Evolutionary conservation across 2,329 filamentous ascomycete species (phyloP).

Genomic region (Botryotinia convoluta): DNA sequence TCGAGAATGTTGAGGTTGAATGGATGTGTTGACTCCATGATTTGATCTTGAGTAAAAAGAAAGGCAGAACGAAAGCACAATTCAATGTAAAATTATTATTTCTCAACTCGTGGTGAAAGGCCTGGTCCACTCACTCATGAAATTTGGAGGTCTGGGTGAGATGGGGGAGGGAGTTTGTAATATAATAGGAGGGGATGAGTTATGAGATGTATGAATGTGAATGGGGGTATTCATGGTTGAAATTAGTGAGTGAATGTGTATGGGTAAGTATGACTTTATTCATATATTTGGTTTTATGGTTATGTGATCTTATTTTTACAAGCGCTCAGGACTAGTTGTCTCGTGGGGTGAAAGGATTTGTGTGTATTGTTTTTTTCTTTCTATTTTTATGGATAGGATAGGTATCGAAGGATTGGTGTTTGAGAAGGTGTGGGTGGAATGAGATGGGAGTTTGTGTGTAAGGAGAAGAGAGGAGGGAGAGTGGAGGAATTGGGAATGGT

Average conservation of each 20-base stretch:
- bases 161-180: neutral
- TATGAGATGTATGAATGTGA: neutral
- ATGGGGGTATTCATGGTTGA: neutral
- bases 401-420: neutral
- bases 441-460: neutral
- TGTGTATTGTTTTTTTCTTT: neutral
- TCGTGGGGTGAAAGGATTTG: neutral
- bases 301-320: neutral
- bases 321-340: neutral
- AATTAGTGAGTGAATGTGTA: neutral
- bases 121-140: neutral
- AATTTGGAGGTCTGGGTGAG: neutral
- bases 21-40: conserved; percentile 17
- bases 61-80: conserved; percentile 12
- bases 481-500: neutral
- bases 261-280: neutral
- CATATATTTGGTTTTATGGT: neutral
- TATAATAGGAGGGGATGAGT: conserved; percentile 1
- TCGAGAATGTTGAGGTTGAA: conserved; percentile 4
- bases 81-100: conserved; percentile 15
- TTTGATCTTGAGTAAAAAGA: conserved; percentile 17
- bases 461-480: too few relatives aligned
- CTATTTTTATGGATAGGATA: neutral
- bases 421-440: neutral
- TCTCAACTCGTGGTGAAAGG: neutral